Evolutionary conservation across 2,329 filamentous ascomycete species (phyloP), one percentile per base, ranked within the genome.

Genomic region (Claviceps pazoutovae): DNA sequence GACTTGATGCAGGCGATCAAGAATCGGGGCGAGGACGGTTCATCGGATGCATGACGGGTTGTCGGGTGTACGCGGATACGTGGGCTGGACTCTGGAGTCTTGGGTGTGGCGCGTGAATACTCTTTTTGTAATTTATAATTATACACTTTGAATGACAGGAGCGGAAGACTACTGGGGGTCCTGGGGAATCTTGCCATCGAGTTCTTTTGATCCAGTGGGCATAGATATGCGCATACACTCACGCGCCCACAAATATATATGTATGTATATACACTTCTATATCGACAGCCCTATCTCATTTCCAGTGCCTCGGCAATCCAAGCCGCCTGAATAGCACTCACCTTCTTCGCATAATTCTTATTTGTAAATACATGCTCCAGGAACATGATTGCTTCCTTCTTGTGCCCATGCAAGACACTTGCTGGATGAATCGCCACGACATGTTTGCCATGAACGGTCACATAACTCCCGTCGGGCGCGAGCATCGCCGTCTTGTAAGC

Each of bases 1-100:
- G 91, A 97, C 65, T 73, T 98, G 52, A 94, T 96, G 88, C 79
- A 86, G 65, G 80, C 87, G 2, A 94, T 95, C 53, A 68, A 69
- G 56, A 73, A 73, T 14, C 64, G 60, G 26, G 51, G 56, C 30
- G 57, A 58, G 30, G 59, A 58, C 2, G 59, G 56, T 13, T 61
- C 63, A 14, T 57, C 62, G 23, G 53, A 61, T 36, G 61, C 60
- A 54, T 65, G 41, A 57, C 49, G 30, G 44, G 23, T 23, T 19
- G 19, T 19, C 19, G 19, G 19, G 19, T 9, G 17, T 16, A 19
- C 5, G 17, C 6, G 21, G 5, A 21, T 43, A 3, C 4, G 4
- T 23, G 17, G 13, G 14, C 34, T 7, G 26, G 14, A 9, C 23
- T 26, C 5, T 7, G 26, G 23, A 16, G 21, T 26, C 9, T 13